A percentile compares a stretch with the other conserved stretches of the same genome.
These are phyloP conservation scores for Phytophthora uliginosa DNA, from an alignment of 352 stramenopile species.

Conservation along the genomic window DNA sequence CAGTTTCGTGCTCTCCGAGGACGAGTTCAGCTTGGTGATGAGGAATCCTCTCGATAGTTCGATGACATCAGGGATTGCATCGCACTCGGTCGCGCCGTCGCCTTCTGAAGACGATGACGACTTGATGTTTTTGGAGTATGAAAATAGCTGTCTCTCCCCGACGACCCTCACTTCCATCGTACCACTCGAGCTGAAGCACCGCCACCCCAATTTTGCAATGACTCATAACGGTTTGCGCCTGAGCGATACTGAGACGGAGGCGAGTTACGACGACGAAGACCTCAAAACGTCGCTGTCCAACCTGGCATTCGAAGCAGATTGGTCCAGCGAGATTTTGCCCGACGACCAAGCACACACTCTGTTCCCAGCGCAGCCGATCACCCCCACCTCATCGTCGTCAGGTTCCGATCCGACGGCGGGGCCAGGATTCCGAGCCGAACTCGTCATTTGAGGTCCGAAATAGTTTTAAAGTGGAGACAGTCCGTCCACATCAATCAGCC, in stretches of 20 bases:
- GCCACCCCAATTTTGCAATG: constrained; percentile 34
- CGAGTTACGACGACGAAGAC: constrained; percentile 35
- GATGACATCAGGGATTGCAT: constrained; percentile 2
- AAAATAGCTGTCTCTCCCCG: constrained; percentile 40
- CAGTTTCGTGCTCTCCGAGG: constrained; percentile 77
- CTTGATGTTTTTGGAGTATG: constrained; percentile 42
- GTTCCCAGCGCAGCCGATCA: constrained; percentile 15
- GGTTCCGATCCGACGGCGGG: constrained; percentile 15
- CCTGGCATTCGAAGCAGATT: constrained; percentile 86
- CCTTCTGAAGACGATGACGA: constrained; percentile 35
- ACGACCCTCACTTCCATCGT: constrained; percentile 40
- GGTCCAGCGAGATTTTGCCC: constrained; percentile 47
- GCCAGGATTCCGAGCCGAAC: constrained; percentile 17
- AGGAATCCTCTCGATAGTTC: constrained; percentile 20
- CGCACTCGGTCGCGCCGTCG: constrained; percentile 9
- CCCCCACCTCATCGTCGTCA: constrained; percentile 13
- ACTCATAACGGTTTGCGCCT: constrained; percentile 11
- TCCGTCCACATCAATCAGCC: constrained; percentile 21
- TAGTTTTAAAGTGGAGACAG: constrained; percentile 35
- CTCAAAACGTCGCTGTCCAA: constrained; percentile 64
- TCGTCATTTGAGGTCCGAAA: constrained; percentile 32
- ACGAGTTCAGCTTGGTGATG: constrained; percentile 61
- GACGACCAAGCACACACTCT: constrained; percentile 23
- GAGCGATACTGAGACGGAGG: constrained; percentile 28
- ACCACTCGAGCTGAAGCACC: constrained; percentile 67